Percentiles rank a stretch among this genome's conserved stretches.
phyloP scores from a whole-genome alignment of 2,329 filamentous ascomycete genomes.

The Parastagonospora avenae region DNA sequence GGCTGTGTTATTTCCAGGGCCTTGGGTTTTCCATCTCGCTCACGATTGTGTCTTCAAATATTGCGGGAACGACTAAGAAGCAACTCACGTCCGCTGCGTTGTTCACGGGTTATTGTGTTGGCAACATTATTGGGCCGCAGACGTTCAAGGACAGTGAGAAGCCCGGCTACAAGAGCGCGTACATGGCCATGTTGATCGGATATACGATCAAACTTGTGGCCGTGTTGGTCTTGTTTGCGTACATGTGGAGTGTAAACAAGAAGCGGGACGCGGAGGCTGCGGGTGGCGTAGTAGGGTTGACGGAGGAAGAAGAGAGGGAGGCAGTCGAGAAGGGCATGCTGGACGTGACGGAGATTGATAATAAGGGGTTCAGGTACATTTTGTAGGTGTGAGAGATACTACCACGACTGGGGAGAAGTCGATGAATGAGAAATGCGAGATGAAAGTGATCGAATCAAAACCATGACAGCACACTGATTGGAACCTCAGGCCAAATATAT shows the following conservation, averaged over 20 bases:
- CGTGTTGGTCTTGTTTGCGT: slow-evolving; percentile 42
- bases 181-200: slow-evolving; percentile 41
- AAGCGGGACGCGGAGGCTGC: slow-evolving; percentile 37
- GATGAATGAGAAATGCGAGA: too few species aligned
- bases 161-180: slow-evolving; percentile 37
- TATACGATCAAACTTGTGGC: slow-evolving; percentile 48
- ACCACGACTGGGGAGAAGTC: too few species aligned
- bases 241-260: slow-evolving; percentile 45
- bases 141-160: slow-evolving; percentile 48
- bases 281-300: slow-evolving; percentile 18
- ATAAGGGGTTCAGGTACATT: slow-evolving; percentile 52
- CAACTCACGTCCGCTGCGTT: slow-evolving; percentile 60
- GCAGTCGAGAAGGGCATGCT: slow-evolving; percentile 49
- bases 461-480: too few species aligned
- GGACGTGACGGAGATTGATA: slow-evolving; percentile 51
- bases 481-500: too few species aligned
- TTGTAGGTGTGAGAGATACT: slow-evolving; percentile 2
- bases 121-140: slow-evolving; percentile 51
- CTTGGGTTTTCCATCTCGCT: slow-evolving; percentile 25
- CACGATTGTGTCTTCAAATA: slow-evolving; percentile 52
- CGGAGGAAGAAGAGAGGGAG: slow-evolving; percentile 41
- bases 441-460: too few species aligned
- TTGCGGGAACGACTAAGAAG: slow-evolving; percentile 49
- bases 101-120: slow-evolving; percentile 50
- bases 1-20: slow-evolving; percentile 53